These are phyloP conservation scores for Massarina eburnea DNA, from an alignment of 2,329 filamentous ascomycete species.

Conservation along the genomic window DNA sequence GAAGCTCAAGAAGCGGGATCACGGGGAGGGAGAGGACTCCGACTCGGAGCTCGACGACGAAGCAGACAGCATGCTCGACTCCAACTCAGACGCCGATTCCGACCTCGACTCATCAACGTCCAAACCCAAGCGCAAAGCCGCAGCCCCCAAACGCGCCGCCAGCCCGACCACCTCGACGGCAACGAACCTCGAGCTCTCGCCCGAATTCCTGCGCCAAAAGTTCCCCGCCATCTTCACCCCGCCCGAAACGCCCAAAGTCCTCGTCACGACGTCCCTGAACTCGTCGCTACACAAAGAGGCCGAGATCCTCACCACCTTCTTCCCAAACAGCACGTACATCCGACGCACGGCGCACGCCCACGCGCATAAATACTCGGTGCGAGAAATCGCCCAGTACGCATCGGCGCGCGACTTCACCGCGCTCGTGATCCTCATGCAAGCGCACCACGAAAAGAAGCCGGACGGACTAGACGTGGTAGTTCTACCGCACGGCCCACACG, in stretches of 20 bases:
- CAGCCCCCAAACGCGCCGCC: constrained; percentile 52
- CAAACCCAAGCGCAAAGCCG: constrained; percentile 49
- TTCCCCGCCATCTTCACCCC: constrained; percentile 62
- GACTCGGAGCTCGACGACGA: constrained; percentile 23
- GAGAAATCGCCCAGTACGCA: constrained; percentile 87
- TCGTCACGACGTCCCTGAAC: constrained; percentile 89
- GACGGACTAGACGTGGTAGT: constrained; percentile 82
- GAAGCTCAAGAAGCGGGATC: constrained; percentile 33
- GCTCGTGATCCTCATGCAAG: constrained; percentile 83
- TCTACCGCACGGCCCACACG: constrained; percentile 81
- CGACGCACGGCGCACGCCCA: constrained; percentile 81
- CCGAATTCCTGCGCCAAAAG: constrained; percentile 61
- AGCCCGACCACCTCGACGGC: constrained; percentile 59
- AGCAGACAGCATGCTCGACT: constrained; percentile 73
- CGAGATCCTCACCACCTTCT: constrained; percentile 73
- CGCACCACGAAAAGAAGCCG: constrained; percentile 71
- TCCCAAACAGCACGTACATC: constrained; percentile 81
- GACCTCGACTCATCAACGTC: constrained; percentile 55
- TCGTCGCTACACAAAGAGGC: constrained; percentile 85
- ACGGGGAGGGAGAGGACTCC: constrained; percentile 17
- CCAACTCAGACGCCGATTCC: constrained; percentile 51
- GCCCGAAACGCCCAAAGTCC: constrained; percentile 72
- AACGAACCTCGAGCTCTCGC: constrained; percentile 62
- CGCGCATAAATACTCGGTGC: constrained; percentile 85
- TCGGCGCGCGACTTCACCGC: constrained; percentile 80